Evolutionary conservation across 2,329 filamentous ascomycete genomes (phyloP), one percentile per base, ranked within the genome.

Genomic region (Dothideomycetidae sp.): DNA sequence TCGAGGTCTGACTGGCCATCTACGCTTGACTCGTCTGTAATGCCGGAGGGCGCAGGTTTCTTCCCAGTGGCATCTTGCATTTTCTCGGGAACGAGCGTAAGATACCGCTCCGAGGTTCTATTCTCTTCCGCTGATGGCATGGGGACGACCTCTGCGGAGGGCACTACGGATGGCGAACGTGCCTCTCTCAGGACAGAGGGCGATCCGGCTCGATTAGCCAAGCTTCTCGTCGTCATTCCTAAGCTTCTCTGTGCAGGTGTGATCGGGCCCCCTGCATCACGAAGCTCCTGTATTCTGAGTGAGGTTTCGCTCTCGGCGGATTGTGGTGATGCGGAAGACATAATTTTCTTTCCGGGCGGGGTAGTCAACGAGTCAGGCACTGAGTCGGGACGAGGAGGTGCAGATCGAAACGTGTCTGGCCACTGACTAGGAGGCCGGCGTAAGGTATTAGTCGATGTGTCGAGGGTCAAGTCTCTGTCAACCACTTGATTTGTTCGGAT

Each of bases 151-250:
- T 51, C 47, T 1, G 48, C 45, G 14, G 53, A 50, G 12, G 55
- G 53, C 4, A 58, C 46, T 9, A 46, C 47, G 3, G 54, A 58
- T 5, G 55, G 55, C 3, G 55, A 58, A 9, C 54, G 46, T 10
- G 21, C 41, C 17, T 47, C 46, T 19, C 43, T 33, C 23, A 18
- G 28, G 15, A 38, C 11, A 14, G 36, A 29, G 13, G 36, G 36
- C 7, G 36, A 38, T 16, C 36, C 36, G 5, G 36, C 29, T 14
- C 36, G 36, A 17, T 33, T 33, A 13, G 33, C 33, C 11, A 30
- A 31, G 13, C 36, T 38, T 12, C 36, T 31, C 9, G 36, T 38
- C 17, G 36, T 38, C 36, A 38, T 38, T 12, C 36, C 36, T 7
- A 38, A 31, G 12, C 36, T 38, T 28, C 36, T 16, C 18, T 38